phyloP scores from a whole-genome alignment of 208 protist genomes.

The Borovskyia barvae region DNA sequence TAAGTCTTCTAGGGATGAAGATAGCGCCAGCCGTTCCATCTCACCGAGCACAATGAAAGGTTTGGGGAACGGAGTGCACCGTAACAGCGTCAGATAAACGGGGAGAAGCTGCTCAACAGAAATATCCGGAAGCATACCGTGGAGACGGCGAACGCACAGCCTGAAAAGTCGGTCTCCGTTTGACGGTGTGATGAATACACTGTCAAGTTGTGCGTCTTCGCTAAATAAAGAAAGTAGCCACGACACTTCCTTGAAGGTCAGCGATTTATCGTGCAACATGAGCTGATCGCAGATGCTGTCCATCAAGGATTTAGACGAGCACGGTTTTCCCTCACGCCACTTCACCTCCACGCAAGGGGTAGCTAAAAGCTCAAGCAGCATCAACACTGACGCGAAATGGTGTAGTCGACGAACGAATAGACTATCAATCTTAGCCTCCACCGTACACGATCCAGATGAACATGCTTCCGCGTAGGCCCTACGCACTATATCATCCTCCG shows the following conservation, averaged over 20 bases:
- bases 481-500: constrained; percentile 20
- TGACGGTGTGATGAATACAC: neutral
- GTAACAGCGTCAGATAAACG: constrained; percentile 27
- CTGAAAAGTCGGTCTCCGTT: constrained; percentile 35
- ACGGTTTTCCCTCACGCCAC: constrained; percentile 6
- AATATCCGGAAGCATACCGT: constrained; percentile 43
- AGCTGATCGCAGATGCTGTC: constrained; percentile 20
- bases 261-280: constrained; percentile 7
- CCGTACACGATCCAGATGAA: constrained; percentile 7
- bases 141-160: constrained; percentile 42
- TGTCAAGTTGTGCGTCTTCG: constrained; percentile 3
- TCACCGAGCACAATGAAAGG: constrained; percentile 56
- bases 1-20: constrained; percentile 11
- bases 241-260: constrained; percentile 37
- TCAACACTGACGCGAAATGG: constrained; percentile 10
- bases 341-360: constrained; percentile 6
- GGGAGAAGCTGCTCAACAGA: constrained; percentile 36
- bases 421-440: constrained; percentile 1
- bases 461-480: constrained; percentile 23
- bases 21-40: constrained; percentile 32
- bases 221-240: constrained; percentile 41
- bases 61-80: constrained; percentile 25
- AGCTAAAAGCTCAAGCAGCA: constrained; percentile 34
- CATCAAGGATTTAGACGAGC: constrained; percentile 12
- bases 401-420: constrained; percentile 17